phyloP scores from a whole-genome alignment of 2,329 filamentous ascomycete species.

The Mariannaea elegans region DNA sequence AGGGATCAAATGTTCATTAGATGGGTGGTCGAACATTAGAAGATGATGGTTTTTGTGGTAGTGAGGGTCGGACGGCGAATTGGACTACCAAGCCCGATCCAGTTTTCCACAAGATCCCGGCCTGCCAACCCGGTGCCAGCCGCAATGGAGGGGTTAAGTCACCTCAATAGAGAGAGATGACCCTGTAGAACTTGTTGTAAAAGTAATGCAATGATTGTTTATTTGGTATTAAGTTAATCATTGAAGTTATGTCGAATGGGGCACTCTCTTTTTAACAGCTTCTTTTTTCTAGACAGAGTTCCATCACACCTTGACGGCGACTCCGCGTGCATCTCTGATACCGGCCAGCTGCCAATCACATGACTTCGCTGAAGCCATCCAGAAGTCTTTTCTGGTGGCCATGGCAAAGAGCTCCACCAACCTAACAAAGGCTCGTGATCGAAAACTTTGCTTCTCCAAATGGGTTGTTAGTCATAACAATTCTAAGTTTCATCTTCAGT shows the following conservation, averaged over 20 bases:
- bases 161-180: no score
- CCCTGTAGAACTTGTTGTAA: neutral
- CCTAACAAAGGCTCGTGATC: conserved; percentile 30
- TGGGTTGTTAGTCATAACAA: conserved; percentile 29
- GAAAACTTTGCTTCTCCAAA: conserved; percentile 38
- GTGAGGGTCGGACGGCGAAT: conserved; percentile 29
- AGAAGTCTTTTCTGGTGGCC: conserved; percentile 4
- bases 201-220: neutral
- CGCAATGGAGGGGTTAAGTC: conserved; percentile 6
- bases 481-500: neutral
- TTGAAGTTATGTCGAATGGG: neutral
- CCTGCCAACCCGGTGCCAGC: conserved; percentile 37
- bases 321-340: conserved; percentile 14
- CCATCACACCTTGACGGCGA: neutral
- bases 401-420: conserved; percentile 31
- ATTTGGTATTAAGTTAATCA: no score
- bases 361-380: conserved; percentile 26
- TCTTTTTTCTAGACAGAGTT: no score
- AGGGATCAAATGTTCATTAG: conserved; percentile 18
- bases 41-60: conserved; percentile 31
- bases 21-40: conserved; percentile 16
- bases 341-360: conserved; percentile 31
- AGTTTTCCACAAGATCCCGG: conserved; percentile 32
- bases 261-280: no score
- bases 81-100: conserved; percentile 29